Evolutionary conservation across 1,284 basidiomycete species (phyloP), one percentile per base, ranked within the genome.

Genomic region (Ceratobasidium sp.): DNA sequence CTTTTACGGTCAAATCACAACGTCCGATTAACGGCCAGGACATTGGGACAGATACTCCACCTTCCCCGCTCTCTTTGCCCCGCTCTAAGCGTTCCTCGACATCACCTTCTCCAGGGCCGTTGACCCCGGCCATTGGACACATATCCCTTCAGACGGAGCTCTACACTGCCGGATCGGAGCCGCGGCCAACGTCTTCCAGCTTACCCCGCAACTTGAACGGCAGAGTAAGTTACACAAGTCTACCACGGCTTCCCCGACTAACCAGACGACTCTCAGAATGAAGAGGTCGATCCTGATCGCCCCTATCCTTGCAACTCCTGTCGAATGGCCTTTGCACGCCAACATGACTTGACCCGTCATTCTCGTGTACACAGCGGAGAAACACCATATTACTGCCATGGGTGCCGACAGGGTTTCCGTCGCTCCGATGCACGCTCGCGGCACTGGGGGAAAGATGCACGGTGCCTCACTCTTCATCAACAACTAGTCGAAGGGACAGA

Each of bases 301-400:
- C 87, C 88, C 0, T 86, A 81, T 76, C 81, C 82, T n/a, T 90
- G 88, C 74, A 76, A 75, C 1, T 75, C 77, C 1, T 90, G 89
- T 70, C 85, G 87, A 8, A 88, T 88, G 11, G 85, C 86, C 8
- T 90, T 90, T 77, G 84, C 85, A 4, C 82, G 89, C 53, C 89
- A 87, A 72, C 88, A 90, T 72, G 89, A 91, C 75, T 80, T 90
- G 47, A 89, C 88, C 77, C 83, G 89, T 13, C 89, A 91, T 75
- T 75, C 82, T 27, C 84, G 84, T 72, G 78, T 87, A 36, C 88
- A 90, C 75, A 66, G 62, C 27, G 87, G 86, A 64, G 83, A 81
- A 73, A 85, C 82, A 69, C 86, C 85, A 23, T 91, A 85, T 84
- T 83, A 85, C 72, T 91, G 89, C 73, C 80, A 78, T 41, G 87